Percentiles rank a stretch among this genome's conserved stretches.
phyloP scores from a whole-genome alignment of 139 green algal species.

The Coelastrella sp. region DNA sequence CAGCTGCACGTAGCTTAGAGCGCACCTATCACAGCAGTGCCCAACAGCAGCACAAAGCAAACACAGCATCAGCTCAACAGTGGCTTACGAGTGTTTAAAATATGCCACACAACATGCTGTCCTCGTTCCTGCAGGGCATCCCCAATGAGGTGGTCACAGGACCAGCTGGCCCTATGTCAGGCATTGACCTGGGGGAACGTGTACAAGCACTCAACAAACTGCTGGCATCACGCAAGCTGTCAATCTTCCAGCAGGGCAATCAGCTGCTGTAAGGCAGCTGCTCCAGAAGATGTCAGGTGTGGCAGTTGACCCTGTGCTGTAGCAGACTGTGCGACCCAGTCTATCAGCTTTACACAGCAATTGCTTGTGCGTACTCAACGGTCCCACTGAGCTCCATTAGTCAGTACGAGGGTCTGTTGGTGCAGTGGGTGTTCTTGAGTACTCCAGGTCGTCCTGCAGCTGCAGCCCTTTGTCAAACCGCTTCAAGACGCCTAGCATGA shows the following conservation, averaged over 20 bases:
- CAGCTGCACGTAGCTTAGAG: no score
- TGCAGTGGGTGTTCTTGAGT: no score
- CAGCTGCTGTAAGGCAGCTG: conserved; percentile 61
- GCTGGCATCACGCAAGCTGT: conserved; percentile 49
- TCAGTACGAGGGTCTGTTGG: no score
- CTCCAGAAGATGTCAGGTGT: conserved; percentile 47
- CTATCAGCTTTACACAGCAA: no score
- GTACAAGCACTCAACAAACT: conserved; percentile 54
- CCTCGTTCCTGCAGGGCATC: background rate
- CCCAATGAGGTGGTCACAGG: conserved; percentile 14
- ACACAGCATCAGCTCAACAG: background rate
- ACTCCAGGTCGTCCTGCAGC: no score
- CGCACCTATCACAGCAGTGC: background rate
- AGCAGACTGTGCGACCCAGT: background rate
- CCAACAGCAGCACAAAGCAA: background rate
- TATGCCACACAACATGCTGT: background rate
- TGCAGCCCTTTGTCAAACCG: no score
- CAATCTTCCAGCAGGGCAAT: conserved; percentile 45
- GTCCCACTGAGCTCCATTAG: no score
- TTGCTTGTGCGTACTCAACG: no score
- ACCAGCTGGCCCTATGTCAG: background rate
- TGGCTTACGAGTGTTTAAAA: background rate
- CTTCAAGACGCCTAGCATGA: no score
- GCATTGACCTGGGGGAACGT: background rate
- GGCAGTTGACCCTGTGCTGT: background rate